Percentiles rank a stretch among this genome's conserved stretches.
Evolutionary conservation across 2,329 filamentous ascomycete species (phyloP).

Genomic region (Aspergillus awamori): DNA sequence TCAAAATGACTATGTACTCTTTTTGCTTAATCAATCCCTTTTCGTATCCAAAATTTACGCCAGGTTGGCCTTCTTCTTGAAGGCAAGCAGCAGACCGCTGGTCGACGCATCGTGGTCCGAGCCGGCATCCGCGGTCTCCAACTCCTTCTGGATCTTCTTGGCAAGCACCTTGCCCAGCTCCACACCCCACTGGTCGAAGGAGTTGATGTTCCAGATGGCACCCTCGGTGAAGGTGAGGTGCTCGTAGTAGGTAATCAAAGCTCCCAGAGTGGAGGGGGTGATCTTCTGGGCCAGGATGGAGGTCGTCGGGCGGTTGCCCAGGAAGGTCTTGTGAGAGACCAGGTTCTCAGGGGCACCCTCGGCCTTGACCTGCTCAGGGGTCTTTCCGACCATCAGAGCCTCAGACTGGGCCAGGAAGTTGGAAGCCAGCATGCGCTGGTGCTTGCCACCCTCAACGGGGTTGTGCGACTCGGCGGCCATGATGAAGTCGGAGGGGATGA

Average conservation of each 20-base stretch:
- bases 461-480: conserved; percentile 96
- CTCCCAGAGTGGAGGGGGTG: conserved; percentile 88
- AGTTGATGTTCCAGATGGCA: conserved; percentile 99
- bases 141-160: conserved; percentile 85
- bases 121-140: conserved; percentile 73
- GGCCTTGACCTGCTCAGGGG: conserved; percentile 51
- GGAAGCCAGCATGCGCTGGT: conserved; percentile 70
- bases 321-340: conserved; percentile 98
- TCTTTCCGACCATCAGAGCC: conserved; percentile 58
- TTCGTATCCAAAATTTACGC: conserved; percentile 27
- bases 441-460: conserved; percentile 85
- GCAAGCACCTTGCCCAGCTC: conserved; percentile 96
- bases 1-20: conserved; percentile 21
- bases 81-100: conserved; percentile 83
- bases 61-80: conserved; percentile 73
- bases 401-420: conserved; percentile 56
- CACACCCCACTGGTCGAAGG: conserved; percentile 99
- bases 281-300: conserved; percentile 93
- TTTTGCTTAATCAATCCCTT: conserved; percentile 14
- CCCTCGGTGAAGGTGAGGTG: conserved; percentile 98
- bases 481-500: conserved; percentile 98
- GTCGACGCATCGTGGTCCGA: conserved; percentile 83
- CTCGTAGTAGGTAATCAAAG: conserved; percentile 98
- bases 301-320: conserved; percentile 95
- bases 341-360: conserved; percentile 57